Evolutionary conservation across 345 rosid genomes (phyloP).

Genomic region (Lepidium africanum): DNA sequence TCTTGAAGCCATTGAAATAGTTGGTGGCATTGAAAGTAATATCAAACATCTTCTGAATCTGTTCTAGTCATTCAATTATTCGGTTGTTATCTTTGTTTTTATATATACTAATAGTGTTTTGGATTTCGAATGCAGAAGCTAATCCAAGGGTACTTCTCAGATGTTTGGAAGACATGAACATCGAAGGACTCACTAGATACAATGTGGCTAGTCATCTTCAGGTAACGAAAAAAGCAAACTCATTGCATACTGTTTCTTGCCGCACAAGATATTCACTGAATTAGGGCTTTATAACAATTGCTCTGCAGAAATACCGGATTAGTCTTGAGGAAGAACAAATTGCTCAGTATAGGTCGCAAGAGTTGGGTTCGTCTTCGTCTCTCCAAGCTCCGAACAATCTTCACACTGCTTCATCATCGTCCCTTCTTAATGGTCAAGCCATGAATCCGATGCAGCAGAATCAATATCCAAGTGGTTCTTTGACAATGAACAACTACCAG

Average conservation of each 20-base stretch:
- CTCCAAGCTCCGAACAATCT: neutral
- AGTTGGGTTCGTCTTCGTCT: neutral
- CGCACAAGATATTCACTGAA: neutral
- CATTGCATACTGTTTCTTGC: neutral
- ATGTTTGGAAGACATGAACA: neutral
- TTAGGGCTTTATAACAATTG: neutral
- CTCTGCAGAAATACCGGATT: conserved; percentile 9
- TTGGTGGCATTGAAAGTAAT: conserved; percentile 21
- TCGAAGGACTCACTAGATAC: conserved; percentile 9
- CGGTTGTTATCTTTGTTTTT: neutral
- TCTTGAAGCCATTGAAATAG: neutral
- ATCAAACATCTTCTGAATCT: neutral
- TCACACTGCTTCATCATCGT: neutral
- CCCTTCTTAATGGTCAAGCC: neutral
- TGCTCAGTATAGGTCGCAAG: neutral
- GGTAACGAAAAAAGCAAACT: neutral
- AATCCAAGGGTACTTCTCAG: neutral
- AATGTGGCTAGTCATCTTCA: conserved; percentile 24
- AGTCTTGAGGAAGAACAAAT: neutral
- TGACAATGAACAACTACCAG: neutral
- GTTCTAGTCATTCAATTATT: neutral
- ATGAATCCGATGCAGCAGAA: neutral
- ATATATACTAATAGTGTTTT: neutral
- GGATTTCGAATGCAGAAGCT: conserved; percentile 12
- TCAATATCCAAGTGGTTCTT: neutral